Percentiles rank a stretch among this genome's conserved stretches.
phyloP scores from a whole-genome alignment of 1,139 yeast genomes.

The Nakaseomyces nivariensis region DNA sequence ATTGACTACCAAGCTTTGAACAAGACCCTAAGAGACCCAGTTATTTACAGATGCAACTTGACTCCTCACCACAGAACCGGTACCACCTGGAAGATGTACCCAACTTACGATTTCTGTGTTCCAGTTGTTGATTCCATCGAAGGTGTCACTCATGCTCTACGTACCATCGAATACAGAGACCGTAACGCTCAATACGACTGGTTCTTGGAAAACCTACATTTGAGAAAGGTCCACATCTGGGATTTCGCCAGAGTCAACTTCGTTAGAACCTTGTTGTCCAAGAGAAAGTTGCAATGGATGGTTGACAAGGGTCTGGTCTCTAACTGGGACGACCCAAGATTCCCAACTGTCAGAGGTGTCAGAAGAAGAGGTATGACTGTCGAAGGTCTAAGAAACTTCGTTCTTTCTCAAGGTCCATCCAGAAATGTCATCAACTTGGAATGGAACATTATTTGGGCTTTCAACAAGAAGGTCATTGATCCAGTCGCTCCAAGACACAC shows the following conservation, averaged over 20 bases:
- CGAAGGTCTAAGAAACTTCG: constrained; percentile 88
- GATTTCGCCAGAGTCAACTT: constrained; percentile 96
- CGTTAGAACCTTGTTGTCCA: constrained; percentile 84
- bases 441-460: constrained; percentile 96
- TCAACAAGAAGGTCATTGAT: constrained; percentile 91
- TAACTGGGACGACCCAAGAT: constrained; percentile 98
- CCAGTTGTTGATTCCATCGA: constrained; percentile 91
- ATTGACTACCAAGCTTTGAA: constrained; percentile 81
- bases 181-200: constrained; percentile 96
- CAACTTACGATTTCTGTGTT: constrained; percentile 96
- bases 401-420: constrained; percentile 93
- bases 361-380: constrained; percentile 99
- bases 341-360: constrained; percentile 98
- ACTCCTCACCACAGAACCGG: constrained; percentile 98
- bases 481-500: constrained; percentile 94
- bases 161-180: constrained; percentile 97
- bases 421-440: constrained; percentile 91
- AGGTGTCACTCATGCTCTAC: constrained; percentile 93
- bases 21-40: constrained; percentile 95
- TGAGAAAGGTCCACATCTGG: constrained; percentile 93
- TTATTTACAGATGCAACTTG: constrained; percentile 88
- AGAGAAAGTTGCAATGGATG: constrained; percentile 97
- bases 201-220: constrained; percentile 70
- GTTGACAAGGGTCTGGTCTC: constrained; percentile 78
- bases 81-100: constrained; percentile 82